Conservation (phyloP, 768 basidiomycete species). For the Auricularia sp. region DNA sequence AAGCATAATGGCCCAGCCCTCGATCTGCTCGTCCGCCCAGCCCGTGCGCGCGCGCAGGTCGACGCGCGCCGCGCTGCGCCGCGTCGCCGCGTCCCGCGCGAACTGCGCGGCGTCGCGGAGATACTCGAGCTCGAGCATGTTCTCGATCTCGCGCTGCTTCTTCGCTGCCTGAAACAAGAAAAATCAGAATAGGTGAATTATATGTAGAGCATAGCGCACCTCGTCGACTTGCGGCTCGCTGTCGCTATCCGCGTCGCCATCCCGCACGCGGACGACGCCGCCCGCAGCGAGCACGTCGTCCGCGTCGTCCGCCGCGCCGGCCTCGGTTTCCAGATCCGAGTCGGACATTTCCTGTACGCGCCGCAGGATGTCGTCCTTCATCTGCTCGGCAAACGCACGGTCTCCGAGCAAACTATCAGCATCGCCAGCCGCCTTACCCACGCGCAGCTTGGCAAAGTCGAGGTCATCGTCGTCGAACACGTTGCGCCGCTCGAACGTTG, state of each 20-base stretch:
- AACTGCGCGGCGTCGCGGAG: conserved; percentile 66
- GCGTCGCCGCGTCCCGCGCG: conserved; percentile 61
- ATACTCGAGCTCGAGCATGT: conserved; percentile 68
- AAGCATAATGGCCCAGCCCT: conserved; percentile 87
- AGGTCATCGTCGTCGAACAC: conserved; percentile 66
- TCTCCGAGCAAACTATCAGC: conserved; percentile 38
- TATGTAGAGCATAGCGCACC: conserved; percentile 14
- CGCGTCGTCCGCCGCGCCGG: conserved; percentile 21
- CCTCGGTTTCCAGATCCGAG: conserved; percentile 46
- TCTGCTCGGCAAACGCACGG: conserved; percentile 49
- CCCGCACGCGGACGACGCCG: conserved; percentile 32
- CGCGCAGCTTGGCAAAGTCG: conserved; percentile 46
- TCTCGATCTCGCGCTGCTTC: conserved; percentile 31
- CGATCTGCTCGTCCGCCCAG: conserved; percentile 77
- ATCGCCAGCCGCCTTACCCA: conserved; percentile 53
- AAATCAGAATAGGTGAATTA: conserved; percentile 12
- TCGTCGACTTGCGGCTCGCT: conserved; percentile 26
- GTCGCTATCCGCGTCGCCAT: conserved; percentile 46
- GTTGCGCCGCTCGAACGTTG: conserved; percentile 39
- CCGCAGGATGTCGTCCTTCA: conserved; percentile 78
- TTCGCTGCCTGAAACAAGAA: conserved; percentile 8
- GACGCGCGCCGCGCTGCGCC: conserved; percentile 55
- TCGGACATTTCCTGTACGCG: conserved; percentile 60
- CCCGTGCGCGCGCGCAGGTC: conserved; percentile 65
- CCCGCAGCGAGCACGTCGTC: conserved; percentile 46